Evolutionary conservation across 257 asterid species (phyloP).

Genomic region (Scutellaria minor): DNA sequence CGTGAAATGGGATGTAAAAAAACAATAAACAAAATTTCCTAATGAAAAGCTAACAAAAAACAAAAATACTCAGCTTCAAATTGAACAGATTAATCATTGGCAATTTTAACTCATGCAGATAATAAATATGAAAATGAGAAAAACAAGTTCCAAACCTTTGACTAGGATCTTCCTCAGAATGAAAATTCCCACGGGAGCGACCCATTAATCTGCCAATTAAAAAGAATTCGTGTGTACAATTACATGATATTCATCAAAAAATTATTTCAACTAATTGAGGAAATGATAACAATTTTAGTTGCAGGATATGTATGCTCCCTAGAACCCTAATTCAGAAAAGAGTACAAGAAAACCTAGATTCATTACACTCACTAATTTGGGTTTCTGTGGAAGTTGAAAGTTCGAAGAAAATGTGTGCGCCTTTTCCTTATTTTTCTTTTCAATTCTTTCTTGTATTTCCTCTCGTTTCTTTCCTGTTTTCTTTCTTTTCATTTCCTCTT

Average conservation of each 20-base stretch:
- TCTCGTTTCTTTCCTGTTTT: neutral
- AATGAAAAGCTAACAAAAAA: too few relatives aligned
- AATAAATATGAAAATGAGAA: neutral
- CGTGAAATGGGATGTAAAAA: neutral
- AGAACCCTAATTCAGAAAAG: conserved; percentile 45
- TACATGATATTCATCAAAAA: conserved; percentile 28
- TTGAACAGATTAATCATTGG: neutral
- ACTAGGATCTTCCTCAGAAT: conserved; percentile 79
- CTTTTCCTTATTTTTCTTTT: neutral
- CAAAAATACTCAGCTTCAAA: neutral
- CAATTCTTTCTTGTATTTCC: neutral
- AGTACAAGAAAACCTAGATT: conserved; percentile 29
- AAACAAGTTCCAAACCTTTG: conserved; percentile 59
- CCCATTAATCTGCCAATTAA: conserved; percentile 63
- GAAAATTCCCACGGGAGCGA: conserved; percentile 85
- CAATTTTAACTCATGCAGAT: conserved; percentile 21
- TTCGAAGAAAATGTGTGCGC: neutral
- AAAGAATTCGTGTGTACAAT: conserved; percentile 13
- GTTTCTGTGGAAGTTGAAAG: neutral
- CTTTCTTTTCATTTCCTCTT: neutral
- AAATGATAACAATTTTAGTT: conserved; percentile 4
- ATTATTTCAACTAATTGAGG: neutral
- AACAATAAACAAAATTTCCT: too few relatives aligned
- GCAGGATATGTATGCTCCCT: neutral
- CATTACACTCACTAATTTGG: conserved; percentile 35